Percentiles rank a stretch among this genome's conserved stretches.
These are phyloP conservation scores for Clavariopsis aquatica DNA, from an alignment of 495 filamentous ascomycete genomes.

Conservation along the genomic window DNA sequence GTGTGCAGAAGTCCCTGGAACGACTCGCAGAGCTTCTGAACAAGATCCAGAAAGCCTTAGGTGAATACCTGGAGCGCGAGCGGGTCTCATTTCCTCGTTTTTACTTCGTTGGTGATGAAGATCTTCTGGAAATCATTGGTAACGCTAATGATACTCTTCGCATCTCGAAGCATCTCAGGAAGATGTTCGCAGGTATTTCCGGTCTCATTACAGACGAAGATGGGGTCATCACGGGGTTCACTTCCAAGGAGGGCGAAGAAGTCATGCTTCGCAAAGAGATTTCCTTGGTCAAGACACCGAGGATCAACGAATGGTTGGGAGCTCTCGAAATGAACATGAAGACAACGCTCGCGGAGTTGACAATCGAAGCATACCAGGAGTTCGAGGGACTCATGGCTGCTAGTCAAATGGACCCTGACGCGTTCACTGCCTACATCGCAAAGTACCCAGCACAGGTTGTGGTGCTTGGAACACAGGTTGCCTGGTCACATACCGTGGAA, in stretches of 20 bases:
- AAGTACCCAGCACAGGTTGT: conserved; percentile 91
- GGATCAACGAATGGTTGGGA: conserved; percentile 97
- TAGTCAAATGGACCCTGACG: conserved; percentile 62
- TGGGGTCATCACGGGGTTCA: conserved; percentile 82
- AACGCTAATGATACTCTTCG: conserved; percentile 96
- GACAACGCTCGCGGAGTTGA: conserved; percentile 81
- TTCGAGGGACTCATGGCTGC: conserved; percentile 70
- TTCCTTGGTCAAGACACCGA: conserved; percentile 85
- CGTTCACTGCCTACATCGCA: conserved; percentile 73
- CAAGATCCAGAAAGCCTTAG: conserved; percentile 98
- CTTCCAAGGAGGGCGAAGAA: conserved; percentile 92
- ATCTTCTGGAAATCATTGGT: conserved; percentile 98
- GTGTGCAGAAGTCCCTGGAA: conserved; percentile 92
- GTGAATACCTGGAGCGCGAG: conserved; percentile 97
- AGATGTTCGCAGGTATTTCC: conserved; percentile 97
- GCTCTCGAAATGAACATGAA: conserved; percentile 94
- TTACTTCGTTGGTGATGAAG: conserved; percentile 99
- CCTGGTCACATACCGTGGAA: conserved; percentile 87
- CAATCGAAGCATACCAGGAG: conserved; percentile 80
- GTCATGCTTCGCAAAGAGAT: conserved; percentile 85
- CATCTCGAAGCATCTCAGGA: conserved; percentile 97
- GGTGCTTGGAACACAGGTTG: conserved; percentile 90
- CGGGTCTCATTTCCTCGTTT: conserved; percentile 95
- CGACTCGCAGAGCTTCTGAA: conserved; percentile 91
- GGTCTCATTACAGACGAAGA: conserved; percentile 91